Evolutionary conservation across 106 monocot species (phyloP).

Genomic region (Dendrobium chrysotoxum): DNA sequence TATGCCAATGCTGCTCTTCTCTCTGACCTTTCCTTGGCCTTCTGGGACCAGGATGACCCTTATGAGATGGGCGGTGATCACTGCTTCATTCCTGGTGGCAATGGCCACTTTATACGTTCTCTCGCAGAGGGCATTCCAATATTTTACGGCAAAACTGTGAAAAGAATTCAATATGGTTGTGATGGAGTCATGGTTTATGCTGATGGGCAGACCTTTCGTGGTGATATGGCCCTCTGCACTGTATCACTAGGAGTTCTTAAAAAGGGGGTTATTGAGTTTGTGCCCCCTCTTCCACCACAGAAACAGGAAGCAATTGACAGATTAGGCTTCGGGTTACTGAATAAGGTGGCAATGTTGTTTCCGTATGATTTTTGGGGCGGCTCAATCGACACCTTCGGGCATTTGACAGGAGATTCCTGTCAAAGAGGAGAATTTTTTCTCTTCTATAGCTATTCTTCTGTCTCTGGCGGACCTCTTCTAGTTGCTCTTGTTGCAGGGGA

Average conservation of each 20-base stretch:
- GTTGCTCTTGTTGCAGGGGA: conserved; percentile 93
- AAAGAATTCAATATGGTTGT: conserved; percentile 64
- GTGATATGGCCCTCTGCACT: conserved; percentile 83
- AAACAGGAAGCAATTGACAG: conserved; percentile 81
- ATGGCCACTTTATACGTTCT: conserved; percentile 64
- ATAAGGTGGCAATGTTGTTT: conserved; percentile 92
- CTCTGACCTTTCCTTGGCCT: conserved; percentile 85
- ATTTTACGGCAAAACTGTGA: conserved; percentile 60
- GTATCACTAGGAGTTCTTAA: conserved; percentile 93
- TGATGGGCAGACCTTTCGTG: conserved; percentile 58
- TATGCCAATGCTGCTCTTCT: conserved; percentile 90
- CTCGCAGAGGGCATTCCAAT: conserved; percentile 69
- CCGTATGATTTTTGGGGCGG: conserved; percentile 90
- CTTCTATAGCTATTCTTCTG: conserved; percentile 91
- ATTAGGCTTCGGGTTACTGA: conserved; percentile 86
- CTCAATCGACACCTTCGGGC: conserved; percentile 84
- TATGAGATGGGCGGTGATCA: conserved; percentile 99
- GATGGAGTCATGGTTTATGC: conserved; percentile 84
- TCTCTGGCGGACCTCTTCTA: conserved; percentile 88
- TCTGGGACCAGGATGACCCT: conserved; percentile 99
- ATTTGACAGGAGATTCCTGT: conserved; percentile 55
- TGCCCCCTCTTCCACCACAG: conserved; percentile 54
- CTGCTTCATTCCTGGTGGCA: conserved; percentile 96
- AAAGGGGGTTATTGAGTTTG: conserved; percentile 64
- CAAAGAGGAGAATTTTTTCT: conserved; percentile 91